phyloP scores from a whole-genome alignment of 2,329 filamentous ascomycete species.

The Monosporascus sp. region DNA sequence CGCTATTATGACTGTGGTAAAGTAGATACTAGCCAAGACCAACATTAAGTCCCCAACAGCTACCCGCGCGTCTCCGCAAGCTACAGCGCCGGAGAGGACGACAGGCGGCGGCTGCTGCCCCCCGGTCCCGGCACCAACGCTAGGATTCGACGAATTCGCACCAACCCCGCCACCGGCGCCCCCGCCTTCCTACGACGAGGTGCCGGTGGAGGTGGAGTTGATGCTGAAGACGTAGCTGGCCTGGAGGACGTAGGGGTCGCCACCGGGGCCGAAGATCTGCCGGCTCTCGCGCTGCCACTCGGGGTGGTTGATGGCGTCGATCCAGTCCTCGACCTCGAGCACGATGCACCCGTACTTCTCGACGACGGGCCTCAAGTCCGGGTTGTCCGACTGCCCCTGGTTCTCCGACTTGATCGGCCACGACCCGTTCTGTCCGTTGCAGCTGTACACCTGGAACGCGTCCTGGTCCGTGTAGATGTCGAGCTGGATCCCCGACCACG shows the following conservation, averaged over 20 bases:
- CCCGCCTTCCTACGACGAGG: constrained; percentile 15
- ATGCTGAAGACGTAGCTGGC: constrained; percentile 57
- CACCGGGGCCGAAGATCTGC: constrained; percentile 56
- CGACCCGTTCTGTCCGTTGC: constrained; percentile 68
- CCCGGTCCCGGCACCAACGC: too few relatives aligned
- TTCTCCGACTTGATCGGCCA: constrained; percentile 60
- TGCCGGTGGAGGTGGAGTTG: constrained; percentile 25
- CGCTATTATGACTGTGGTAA: too few relatives aligned
- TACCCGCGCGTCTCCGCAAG: too few relatives aligned
- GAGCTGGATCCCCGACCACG: constrained; percentile 76
- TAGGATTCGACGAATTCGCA: background rate
- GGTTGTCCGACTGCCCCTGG: constrained; percentile 56
- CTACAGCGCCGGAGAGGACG: too few relatives aligned
- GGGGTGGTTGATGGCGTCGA: constrained; percentile 88
- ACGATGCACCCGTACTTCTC: constrained; percentile 80
- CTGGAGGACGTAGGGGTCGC: constrained; percentile 56
- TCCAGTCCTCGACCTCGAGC: constrained; percentile 89
- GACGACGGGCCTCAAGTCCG: constrained; percentile 55
- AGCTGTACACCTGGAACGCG: constrained; percentile 84
- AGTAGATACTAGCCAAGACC: too few relatives aligned
- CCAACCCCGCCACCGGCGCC: constrained; percentile 2
- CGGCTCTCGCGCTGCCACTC: constrained; percentile 68
- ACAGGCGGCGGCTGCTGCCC: too few relatives aligned
- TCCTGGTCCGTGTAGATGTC: constrained; percentile 80
- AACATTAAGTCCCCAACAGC: too few relatives aligned